Conservation (phyloP, 176 grass and related monocot genomes). For the Eragrostis nindensis region DNA sequence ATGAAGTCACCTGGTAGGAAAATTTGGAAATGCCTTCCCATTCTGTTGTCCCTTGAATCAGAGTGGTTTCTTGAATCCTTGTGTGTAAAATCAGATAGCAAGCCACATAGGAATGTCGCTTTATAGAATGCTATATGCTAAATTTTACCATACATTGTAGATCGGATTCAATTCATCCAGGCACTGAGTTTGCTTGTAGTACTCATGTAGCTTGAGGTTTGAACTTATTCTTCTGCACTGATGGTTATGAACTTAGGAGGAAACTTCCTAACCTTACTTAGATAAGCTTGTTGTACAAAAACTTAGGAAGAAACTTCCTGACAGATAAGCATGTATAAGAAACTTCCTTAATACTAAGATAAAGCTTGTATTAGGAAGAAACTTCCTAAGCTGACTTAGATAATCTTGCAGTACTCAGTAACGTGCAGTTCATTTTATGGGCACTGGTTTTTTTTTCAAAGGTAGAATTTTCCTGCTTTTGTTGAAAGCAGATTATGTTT, state of each 20-base stretch:
- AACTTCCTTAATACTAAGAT: background rate
- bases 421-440: background rate
- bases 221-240: background rate
- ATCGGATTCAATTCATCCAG: background rate
- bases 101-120: background rate
- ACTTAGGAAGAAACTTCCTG: background rate
- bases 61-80: background rate
- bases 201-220: conserved; percentile 5
- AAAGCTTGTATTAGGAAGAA: background rate
- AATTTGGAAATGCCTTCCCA: background rate
- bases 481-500: no score
- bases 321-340: background rate
- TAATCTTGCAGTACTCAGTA: background rate
- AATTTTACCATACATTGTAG: background rate
- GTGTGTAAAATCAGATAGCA: background rate
- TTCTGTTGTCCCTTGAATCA: background rate
- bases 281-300: background rate
- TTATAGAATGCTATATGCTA: background rate
- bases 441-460: background rate
- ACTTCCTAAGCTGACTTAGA: background rate
- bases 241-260: background rate
- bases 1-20: background rate
- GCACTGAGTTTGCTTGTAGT: background rate
- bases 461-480: no score
- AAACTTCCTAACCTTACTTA: background rate